Percentiles rank a stretch among this genome's conserved stretches.
Evolutionary conservation across 768 basidiomycete genomes (phyloP).

Genomic region (Termitomyces sp.): DNA sequence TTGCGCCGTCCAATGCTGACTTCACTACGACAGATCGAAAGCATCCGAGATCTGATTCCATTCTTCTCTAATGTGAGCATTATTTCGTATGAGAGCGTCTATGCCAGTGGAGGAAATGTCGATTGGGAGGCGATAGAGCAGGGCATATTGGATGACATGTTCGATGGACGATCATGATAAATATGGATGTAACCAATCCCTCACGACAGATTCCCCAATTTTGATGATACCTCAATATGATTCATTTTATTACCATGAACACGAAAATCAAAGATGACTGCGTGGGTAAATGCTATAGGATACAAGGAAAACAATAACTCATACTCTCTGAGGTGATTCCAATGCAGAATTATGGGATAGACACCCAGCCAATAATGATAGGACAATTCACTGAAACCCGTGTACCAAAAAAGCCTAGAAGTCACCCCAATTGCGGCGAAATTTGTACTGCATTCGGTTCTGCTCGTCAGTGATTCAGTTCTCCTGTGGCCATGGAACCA

Average conservation of each 20-base stretch:
- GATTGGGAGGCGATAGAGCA: conserved; percentile 90
- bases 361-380: neutral
- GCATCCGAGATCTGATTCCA: conserved; percentile 77
- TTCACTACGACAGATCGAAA: conserved; percentile 67
- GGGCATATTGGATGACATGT: conserved; percentile 81
- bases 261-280: neutral
- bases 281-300: neutral
- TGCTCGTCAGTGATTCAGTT: conserved; percentile 40
- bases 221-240: conserved; percentile 11
- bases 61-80: conserved; percentile 93
- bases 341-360: neutral
- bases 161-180: conserved; percentile 59
- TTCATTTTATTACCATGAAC: neutral
- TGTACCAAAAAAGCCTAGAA: conserved; percentile 40
- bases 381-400: neutral
- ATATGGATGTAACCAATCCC: conserved; percentile 1
- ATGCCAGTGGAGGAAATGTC: conserved; percentile 71
- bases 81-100: conserved; percentile 85
- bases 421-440: conserved; percentile 84
- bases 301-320: neutral
- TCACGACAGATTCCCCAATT: conserved; percentile 8
- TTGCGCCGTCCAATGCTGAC: conserved; percentile 75
- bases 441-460: conserved; percentile 80
- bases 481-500: neutral
- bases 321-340: neutral